These are phyloP conservation scores for Boletus vinaceobasis DNA, from an alignment of 768 basidiomycete species.

Conservation along the genomic window DNA sequence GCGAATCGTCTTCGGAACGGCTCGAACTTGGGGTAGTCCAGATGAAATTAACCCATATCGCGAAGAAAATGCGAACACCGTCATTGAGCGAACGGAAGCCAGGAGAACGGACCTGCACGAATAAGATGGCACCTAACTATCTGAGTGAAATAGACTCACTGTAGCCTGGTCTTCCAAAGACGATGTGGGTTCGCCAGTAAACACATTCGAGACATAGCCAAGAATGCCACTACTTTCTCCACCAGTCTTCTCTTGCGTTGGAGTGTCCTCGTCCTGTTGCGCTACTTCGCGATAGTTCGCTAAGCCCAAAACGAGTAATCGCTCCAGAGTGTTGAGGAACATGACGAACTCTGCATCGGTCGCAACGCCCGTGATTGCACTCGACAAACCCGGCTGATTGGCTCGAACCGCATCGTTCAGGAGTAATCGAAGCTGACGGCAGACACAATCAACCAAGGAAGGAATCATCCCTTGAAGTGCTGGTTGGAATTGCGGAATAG, in stretches of 20 bases:
- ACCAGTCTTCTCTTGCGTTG: constrained; percentile 47
- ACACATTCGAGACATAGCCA: constrained; percentile 89
- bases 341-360: constrained; percentile 83
- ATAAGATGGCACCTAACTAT: constrained; percentile 1
- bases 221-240: constrained; percentile 66
- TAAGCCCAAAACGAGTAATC: constrained; percentile 72
- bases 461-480: constrained; percentile 61
- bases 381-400: constrained; percentile 35
- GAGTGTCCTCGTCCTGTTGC: constrained; percentile 55
- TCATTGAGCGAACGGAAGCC: constrained; percentile 79
- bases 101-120: constrained; percentile 54
- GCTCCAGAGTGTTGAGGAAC: constrained; percentile 81
- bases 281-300: constrained; percentile 50
- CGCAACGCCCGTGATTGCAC: constrained; percentile 46
- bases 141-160: constrained; percentile 37
- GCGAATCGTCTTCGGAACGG: constrained; percentile 62
- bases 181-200: constrained; percentile 64
- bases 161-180: constrained; percentile 53
- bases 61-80: constrained; percentile 72
- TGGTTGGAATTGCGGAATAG: constrained; percentile 80
- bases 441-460: constrained; percentile 77
- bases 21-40: constrained; percentile 46
- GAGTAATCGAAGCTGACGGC: constrained; percentile 58
- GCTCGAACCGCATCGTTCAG: constrained; percentile 54
- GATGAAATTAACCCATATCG: constrained; percentile 63